Conservation (phyloP, 768 basidiomycete species). For the Hericium erinaceus region DNA sequence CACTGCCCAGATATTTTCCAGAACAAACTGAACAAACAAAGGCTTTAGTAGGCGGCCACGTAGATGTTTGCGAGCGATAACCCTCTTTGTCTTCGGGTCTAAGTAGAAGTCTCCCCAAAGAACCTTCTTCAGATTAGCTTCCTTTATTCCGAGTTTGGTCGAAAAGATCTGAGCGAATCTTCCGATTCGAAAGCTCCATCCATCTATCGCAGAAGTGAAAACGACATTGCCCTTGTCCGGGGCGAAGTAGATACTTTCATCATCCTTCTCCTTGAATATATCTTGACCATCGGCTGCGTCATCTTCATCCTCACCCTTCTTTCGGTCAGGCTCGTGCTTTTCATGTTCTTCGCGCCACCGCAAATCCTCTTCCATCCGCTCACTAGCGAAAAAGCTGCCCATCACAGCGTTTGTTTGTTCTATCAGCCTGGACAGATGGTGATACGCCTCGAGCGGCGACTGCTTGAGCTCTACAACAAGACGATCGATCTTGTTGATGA, state of each 20-base stretch:
- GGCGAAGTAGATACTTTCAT: slow-evolving; percentile 95
- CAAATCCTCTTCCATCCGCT: slow-evolving; percentile 94
- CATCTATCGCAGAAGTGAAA: slow-evolving; percentile 92
- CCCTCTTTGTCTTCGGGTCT: slow-evolving; percentile 90
- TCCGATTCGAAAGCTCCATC: slow-evolving; percentile 93
- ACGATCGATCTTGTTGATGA: slow-evolving; percentile 96
- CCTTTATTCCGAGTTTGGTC: slow-evolving; percentile 83
- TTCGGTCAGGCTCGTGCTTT: slow-evolving; percentile 47
- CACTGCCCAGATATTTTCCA: slow-evolving; percentile 96
- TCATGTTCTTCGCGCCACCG: slow-evolving; percentile 92
- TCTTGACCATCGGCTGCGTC: slow-evolving; percentile 50
- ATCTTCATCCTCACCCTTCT: slow-evolving; percentile 67
- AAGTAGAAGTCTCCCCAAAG: slow-evolving; percentile 98
- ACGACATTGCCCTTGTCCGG: slow-evolving; percentile 94
- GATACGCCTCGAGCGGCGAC: slow-evolving; percentile 85
- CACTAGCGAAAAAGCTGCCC: slow-evolving; percentile 91
- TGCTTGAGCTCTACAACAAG: slow-evolving; percentile 90
- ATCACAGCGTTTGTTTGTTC: slow-evolving; percentile 98
- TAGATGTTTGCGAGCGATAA: slow-evolving; percentile 86
- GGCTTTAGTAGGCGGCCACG: slow-evolving; percentile 84
- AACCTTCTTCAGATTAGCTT: slow-evolving; percentile 73
- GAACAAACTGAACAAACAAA: slow-evolving; percentile 92
- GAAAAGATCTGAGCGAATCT: slow-evolving; percentile 93
- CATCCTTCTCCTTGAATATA: slow-evolving; percentile 90
- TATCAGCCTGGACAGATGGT: slow-evolving; percentile 86